phyloP scores from a whole-genome alignment of 2,329 filamentous ascomycete species.

The Trichocomaceae sp. region DNA sequence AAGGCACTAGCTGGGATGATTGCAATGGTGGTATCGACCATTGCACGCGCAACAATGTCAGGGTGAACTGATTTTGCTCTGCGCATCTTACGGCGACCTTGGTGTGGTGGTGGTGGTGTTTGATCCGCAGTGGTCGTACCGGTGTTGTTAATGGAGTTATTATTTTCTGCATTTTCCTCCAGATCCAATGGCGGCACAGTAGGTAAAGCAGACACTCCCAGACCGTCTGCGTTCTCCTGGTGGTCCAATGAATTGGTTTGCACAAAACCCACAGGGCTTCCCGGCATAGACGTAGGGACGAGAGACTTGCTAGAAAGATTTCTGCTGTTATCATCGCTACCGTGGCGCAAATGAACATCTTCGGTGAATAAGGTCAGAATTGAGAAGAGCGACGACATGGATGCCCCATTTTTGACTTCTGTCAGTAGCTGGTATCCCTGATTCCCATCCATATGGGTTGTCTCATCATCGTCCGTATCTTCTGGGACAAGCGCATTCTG shows the following conservation, averaged over 20 bases:
- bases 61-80: constrained; percentile 75
- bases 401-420: constrained; percentile 94
- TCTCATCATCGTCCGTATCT: constrained; percentile 60
- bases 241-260: constrained; percentile 23
- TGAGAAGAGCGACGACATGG: constrained; percentile 97
- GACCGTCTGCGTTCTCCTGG: constrained; percentile 17
- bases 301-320: constrained; percentile 18
- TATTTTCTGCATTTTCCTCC: constrained; percentile 40
- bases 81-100: constrained; percentile 28
- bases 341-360: constrained; percentile 69
- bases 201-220: constrained; percentile 40
- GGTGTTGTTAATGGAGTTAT: constrained; percentile 24
- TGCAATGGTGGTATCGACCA: constrained; percentile 93
- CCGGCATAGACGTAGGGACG: constrained; percentile 34
- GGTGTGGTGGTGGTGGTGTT: constrained; percentile 21
- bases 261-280: constrained; percentile 30
- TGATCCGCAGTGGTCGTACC: constrained; percentile 10
- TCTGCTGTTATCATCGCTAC: constrained; percentile 48
- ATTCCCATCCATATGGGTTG: constrained; percentile 49
- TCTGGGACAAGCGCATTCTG: constrained; percentile 38
- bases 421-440: constrained; percentile 93
- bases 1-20: constrained; percentile 98
- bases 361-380: constrained; percentile 96
- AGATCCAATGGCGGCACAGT: constrained; percentile 70
- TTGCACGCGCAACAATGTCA: constrained; percentile 92